Evolutionary conservation across 2,329 filamentous ascomycete species (phyloP), one percentile per base, ranked within the genome.

Genomic region (Nannizziopsis barbatae): DNA sequence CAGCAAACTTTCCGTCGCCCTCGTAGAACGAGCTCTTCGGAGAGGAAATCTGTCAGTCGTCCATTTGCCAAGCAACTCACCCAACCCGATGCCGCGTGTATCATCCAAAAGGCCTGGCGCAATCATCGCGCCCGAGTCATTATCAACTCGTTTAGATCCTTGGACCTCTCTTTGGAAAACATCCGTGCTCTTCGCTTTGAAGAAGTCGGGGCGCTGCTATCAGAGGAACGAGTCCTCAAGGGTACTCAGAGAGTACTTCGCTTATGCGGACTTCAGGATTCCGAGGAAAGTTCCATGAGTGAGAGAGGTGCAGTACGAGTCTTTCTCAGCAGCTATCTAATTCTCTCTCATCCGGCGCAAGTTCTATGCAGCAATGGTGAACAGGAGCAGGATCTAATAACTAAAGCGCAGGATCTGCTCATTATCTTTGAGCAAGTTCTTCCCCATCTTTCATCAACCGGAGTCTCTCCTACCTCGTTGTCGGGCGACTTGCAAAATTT

Each of bases 311-410:
- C 73, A n/a, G 70, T 76, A 32, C 68, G 78, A 50, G 80, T 76
- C 1, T 82, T 83, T 55, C 68, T 83, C 37, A 80, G 77, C 60
- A 75, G 77, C 30, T 83, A 77, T 59, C 66, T 83, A 42, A 77
- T 83, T 45, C 65, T 79, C 14, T 76, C 75, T 2, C 79, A 82
- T 60, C 78, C 79, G 3, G 65, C 71, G 3, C 71, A 78, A 49
- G 77, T 81, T 6, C 63, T 83, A 45, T 79, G 45, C 31, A 74
- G 75, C 46, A 74, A 78, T 52, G 77, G 79, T 31, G 74, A 79
- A 48, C 77, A 80, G 55, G 45, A 47, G 59, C 67, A 74, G 55
- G 77, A 82, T 56, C 61, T 83, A 42, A 76, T 80, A 42, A 63
- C 66, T 14, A 82, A 82, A 59, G 77, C 78, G 2, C 72, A 73